Conservation (phyloP, 805 yeast genomes). For the Komagataella pastoris region DNA sequence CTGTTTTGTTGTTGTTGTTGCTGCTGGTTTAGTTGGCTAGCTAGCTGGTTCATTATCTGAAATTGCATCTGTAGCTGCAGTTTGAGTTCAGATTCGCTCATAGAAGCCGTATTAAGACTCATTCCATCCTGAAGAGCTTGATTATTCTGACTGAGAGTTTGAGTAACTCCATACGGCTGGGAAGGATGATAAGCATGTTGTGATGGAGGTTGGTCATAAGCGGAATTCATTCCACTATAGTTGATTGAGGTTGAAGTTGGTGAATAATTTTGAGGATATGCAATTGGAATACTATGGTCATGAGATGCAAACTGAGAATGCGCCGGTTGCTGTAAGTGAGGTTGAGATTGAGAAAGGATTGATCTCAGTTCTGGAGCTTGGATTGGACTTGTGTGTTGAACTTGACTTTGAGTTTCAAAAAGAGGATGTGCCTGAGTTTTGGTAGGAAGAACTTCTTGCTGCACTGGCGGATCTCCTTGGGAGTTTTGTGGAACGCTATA, state of each 20-base stretch:
- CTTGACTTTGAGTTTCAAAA: not conserved
- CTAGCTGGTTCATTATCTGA: conserved; percentile 5
- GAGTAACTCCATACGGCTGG: not conserved
- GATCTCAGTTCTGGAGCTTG: not conserved
- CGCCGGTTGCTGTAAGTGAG: not conserved
- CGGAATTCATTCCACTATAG: not conserved
- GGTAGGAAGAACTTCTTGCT: not conserved
- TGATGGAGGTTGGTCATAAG: not conserved
- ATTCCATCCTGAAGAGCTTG: not conserved
- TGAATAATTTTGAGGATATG: not conserved
- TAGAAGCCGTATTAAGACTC: not conserved
- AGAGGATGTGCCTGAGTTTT: not conserved
- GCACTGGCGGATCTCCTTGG: not conserved
- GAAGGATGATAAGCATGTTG: not conserved
- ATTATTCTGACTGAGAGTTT: not conserved
- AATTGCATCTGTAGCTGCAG: not conserved
- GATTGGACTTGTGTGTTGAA: not conserved
- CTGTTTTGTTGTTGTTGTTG: conserved; percentile 4
- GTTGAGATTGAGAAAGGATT: not conserved
- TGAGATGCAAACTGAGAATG: not conserved
- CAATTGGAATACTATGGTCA: not conserved
- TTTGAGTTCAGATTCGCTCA: conserved; percentile 3
- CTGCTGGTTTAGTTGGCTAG: conserved; percentile 8
- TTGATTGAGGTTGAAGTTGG: not conserved
- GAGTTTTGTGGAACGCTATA: not conserved